A percentile compares a stretch with the other conserved stretches of the same genome.
These are phyloP conservation scores for Yarrowia sp. DNA, from an alignment of 805 yeast genomes.

Conservation along the genomic window DNA sequence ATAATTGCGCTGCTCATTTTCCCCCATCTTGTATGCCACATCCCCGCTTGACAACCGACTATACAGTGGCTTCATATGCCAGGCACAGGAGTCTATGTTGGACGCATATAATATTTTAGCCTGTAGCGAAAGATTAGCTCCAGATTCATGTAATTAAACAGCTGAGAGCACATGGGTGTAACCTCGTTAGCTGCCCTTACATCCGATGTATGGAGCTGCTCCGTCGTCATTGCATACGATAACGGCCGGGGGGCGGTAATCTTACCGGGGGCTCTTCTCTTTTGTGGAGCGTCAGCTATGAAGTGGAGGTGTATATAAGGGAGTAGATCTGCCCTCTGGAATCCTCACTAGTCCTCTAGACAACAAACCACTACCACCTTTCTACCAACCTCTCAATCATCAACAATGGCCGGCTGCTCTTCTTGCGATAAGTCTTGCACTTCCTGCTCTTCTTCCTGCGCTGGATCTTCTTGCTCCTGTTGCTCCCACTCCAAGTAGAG, in stretches of 20 bases:
- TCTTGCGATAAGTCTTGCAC: conserved; percentile 23
- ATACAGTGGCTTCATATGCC: conserved; percentile 7
- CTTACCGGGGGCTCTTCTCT: background rate
- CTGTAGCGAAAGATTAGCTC: conserved; percentile 5
- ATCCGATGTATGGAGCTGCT: background rate
- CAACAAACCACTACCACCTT: background rate
- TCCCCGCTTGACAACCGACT: background rate
- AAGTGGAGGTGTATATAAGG: conserved; percentile 1
- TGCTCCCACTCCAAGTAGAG: conserved; percentile 31
- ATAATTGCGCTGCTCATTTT: background rate
- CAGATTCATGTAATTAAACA: conserved; percentile 2
- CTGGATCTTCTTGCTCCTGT: conserved; percentile 33
- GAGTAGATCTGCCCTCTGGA: background rate
- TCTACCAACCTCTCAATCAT: background rate
- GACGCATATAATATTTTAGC: background rate
- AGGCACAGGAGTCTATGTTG: background rate
- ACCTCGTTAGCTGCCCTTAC: background rate
- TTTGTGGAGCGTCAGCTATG: no score
- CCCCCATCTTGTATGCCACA: background rate
- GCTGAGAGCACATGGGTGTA: conserved; percentile 9
- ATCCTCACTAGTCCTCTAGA: conserved; percentile 3
- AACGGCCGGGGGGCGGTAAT: conserved; percentile 9
- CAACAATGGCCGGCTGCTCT: conserved; percentile 37
- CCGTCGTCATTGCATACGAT: conserved; percentile 1
- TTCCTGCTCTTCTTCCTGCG: conserved; percentile 33